phyloP scores from a whole-genome alignment of 148 eudicot genomes.

The Chenopodium quinoa region DNA sequence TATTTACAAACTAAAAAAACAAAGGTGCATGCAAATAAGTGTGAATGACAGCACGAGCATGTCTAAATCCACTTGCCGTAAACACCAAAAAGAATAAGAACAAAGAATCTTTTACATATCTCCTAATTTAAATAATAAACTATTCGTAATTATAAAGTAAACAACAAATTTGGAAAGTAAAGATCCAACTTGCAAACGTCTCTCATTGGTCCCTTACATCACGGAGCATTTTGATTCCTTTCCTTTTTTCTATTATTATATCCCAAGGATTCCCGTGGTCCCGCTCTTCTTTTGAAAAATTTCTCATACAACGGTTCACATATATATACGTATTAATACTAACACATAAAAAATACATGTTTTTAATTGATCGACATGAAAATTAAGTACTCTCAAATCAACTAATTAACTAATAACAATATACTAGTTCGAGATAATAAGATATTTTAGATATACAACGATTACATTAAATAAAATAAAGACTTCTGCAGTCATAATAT shows the following conservation, averaged over 20 bases:
- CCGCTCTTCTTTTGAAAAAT: neutral
- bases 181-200: constrained; percentile 3
- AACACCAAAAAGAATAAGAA: neutral
- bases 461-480: too few relatives aligned
- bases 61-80: neutral
- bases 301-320: too few relatives aligned
- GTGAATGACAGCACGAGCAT: neutral
- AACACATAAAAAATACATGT: too few relatives aligned
- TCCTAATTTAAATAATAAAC: neutral
- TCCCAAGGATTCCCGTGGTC: constrained; percentile 22
- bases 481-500: too few relatives aligned
- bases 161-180: constrained; percentile 1
- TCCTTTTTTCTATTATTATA: neutral
- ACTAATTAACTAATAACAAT: too few relatives aligned
- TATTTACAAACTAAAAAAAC: too few relatives aligned
- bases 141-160: neutral
- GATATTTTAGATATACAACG: too few relatives aligned
- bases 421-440: too few relatives aligned
- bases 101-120: constrained; percentile 5
- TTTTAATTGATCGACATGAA: too few relatives aligned
- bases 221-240: constrained; percentile 22
- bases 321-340: too few relatives aligned
- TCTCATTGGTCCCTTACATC: constrained; percentile 29
- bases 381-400: too few relatives aligned
- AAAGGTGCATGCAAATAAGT: neutral